These are phyloP conservation scores for Talaromyces rugulosus DNA, from an alignment of 2,329 filamentous ascomycete species.

Conservation along the genomic window DNA sequence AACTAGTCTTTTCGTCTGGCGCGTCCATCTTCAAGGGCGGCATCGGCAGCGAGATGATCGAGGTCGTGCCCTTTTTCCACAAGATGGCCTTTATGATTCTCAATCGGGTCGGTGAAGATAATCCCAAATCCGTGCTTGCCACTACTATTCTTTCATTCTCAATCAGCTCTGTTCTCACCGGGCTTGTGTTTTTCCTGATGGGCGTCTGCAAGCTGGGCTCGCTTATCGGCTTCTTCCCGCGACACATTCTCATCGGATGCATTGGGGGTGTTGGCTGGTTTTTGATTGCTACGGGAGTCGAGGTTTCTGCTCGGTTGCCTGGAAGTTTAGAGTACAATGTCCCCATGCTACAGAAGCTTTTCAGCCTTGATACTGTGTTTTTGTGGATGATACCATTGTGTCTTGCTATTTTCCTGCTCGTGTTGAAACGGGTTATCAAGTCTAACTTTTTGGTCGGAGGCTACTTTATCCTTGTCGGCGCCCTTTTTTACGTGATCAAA, in stretches of 20 bases:
- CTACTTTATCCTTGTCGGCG: conserved; percentile 77
- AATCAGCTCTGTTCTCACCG: conserved; percentile 84
- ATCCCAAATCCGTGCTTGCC: conserved; percentile 81
- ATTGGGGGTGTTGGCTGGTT: conserved; percentile 98
- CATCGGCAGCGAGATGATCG: conserved; percentile 95
- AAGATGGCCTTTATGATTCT: conserved; percentile 94
- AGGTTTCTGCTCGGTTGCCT: conserved; percentile 84
- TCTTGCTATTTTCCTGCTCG: conserved; percentile 71
- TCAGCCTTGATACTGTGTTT: conserved; percentile 67
- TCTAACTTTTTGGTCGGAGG: conserved; percentile 82
- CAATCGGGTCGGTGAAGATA: conserved; percentile 68
- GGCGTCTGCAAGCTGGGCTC: conserved; percentile 83
- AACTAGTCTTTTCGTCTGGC: conserved; percentile 78
- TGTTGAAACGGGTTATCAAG: conserved; percentile 69
- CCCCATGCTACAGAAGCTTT: conserved; percentile 69
- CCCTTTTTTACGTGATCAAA: conserved; percentile 50
- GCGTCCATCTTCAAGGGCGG: conserved; percentile 87
- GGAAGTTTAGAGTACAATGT: conserved; percentile 80
- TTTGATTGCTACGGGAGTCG: conserved; percentile 82
- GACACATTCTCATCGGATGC: conserved; percentile 93
- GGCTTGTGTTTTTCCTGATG: conserved; percentile 85
- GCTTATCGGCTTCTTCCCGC: conserved; percentile 92
- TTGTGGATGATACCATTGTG: conserved; percentile 79
- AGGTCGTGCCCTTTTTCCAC: conserved; percentile 98
- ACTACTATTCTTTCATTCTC: conserved; percentile 92